Base-by-base conservation (phyloP, 257 asterid genomes). In the Vinca minor region DNA sequence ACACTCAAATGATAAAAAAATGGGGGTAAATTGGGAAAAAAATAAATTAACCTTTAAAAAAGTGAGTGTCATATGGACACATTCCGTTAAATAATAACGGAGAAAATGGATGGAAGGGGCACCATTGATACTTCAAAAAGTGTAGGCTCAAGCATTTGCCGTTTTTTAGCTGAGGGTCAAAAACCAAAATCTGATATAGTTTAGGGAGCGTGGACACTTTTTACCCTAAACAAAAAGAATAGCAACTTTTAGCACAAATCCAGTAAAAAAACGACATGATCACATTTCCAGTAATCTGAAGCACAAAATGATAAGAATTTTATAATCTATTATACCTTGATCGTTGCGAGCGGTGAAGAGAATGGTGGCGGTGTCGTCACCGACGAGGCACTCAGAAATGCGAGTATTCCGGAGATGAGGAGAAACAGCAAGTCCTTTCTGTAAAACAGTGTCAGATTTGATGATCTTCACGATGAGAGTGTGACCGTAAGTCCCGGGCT, bases 311-410 rank as follows among this genome's bases (percentile, higher is more conserved):
- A 54, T 28, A 15, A 29, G 5, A 15, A 8, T 10, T 13, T 15
- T n/a, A n/a, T 34, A 3, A 34, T 34, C 6, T 12, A 31, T 55
- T 1, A 38, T 70, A 88, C 96, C 89, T 84, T 88, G 96, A 12
- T 81, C 88, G 76, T 85, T 86, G 20, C 96, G 91, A 28, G 96
- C 87, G 28, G 96, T 86, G 81, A 88, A 85, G 39, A 88, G 72
- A 29, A 88, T 81, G 41, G 78, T 11, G 34, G 77, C 95, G 15
- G 96, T 88, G n/a, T 88, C 89, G 56, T 88, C 96, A 0, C 88
- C 96, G 56, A 88, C 81, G 53, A 88, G 82, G 72, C 96, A 88
- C 65, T 88, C 96, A 1, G 96, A 73, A 71, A 88, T 82, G 74
- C 85, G 79, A 53, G 83, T 80, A 59, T 72, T 77, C 9, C 79